Evolutionary conservation across 2,329 filamentous ascomycete species (phyloP), one percentile per base, ranked within the genome.

Genomic region (Aspergillus hiratsukae): DNA sequence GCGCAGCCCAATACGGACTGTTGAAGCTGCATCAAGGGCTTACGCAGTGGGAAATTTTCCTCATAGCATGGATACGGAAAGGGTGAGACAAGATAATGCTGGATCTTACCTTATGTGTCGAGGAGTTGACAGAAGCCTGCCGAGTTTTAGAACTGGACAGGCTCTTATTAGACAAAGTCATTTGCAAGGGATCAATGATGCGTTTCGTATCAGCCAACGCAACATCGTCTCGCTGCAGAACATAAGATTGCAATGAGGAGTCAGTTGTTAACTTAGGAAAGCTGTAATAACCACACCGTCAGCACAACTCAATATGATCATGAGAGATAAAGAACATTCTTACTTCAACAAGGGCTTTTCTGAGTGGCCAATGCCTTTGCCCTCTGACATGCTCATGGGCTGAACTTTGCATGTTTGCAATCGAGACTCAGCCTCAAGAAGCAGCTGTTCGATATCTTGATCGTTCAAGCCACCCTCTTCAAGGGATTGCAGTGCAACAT

Each of bases 1-100:
- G 83, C 80, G 80, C 83, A 83, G 78, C 83, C 88, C 89, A 94
- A 88, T 81, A 93, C 89, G 89, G 83, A 82, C 81, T 82, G 81
- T 76, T 71, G 71, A 78, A 79, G 85, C 86, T 83, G 85, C 88
- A 82, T 91, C 88, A 88, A 88, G 83, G 64, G 72, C 72, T 71
- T 60, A 76, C 73, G 74, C 75, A 75, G 83, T 87, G 83, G 86
- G 83, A 80, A 81, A 80, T 81, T 88, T 89, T 92, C 89, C 85
- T 93, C 89, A 90, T 84, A 73, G 76, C 76, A 75, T 67, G 31
- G 54, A 27, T 27, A 11, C 21, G 31, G 68, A 50, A 41, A 19
- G 58, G 37, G 58, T 57, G 53, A 59, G 27, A 54, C 21, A 54
- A 43, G n/a, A 58, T 28, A 5, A 17, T 46, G 53, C 35, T 49